These are phyloP conservation scores for Metschnikowia peoriensis DNA, from an alignment of 805 yeast genomes.

Conservation along the genomic window DNA sequence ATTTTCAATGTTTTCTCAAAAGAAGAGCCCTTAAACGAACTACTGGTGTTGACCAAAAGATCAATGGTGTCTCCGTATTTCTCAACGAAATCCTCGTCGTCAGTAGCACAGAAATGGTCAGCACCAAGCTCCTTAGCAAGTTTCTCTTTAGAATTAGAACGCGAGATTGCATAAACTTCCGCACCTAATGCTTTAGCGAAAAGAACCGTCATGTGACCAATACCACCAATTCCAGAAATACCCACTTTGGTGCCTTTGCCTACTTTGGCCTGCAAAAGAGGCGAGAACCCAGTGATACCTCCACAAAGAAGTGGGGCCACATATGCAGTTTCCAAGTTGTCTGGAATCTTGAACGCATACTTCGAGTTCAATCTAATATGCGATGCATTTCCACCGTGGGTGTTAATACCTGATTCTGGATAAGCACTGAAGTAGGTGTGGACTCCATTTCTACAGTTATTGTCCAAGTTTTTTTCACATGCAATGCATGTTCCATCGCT, in stretches of 20 bases:
- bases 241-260: slow-evolving; percentile 46
- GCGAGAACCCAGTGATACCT: slow-evolving; percentile 22
- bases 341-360: slow-evolving; percentile 20
- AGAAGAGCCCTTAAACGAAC: slow-evolving; percentile 19
- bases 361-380: slow-evolving; percentile 18
- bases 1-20: slow-evolving; percentile 14
- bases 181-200: slow-evolving; percentile 64
- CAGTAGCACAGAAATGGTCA: slow-evolving; percentile 31
- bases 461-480: slow-evolving; percentile 12
- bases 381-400: slow-evolving; percentile 20
- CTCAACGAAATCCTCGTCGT: slow-evolving; percentile 22
- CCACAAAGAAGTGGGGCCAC: slow-evolving; percentile 23
- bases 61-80: slow-evolving; percentile 15
- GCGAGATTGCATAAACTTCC: slow-evolving; percentile 57
- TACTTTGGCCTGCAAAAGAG: slow-evolving; percentile 19
- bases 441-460: slow-evolving; percentile 15
- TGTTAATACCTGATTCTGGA: slow-evolving; percentile 12
- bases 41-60: slow-evolving; percentile 17
- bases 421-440: slow-evolving; percentile 15
- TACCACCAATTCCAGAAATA: slow-evolving; percentile 63
- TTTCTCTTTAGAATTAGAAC: slow-evolving; percentile 47
- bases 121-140: slow-evolving; percentile 58
- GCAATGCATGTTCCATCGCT: slow-evolving; percentile 15
- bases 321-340: slow-evolving; percentile 11
- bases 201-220: slow-evolving; percentile 63